Evolutionary conservation across 23 red algal species (phyloP).

Genomic region (Gracilaria domingensis): DNA sequence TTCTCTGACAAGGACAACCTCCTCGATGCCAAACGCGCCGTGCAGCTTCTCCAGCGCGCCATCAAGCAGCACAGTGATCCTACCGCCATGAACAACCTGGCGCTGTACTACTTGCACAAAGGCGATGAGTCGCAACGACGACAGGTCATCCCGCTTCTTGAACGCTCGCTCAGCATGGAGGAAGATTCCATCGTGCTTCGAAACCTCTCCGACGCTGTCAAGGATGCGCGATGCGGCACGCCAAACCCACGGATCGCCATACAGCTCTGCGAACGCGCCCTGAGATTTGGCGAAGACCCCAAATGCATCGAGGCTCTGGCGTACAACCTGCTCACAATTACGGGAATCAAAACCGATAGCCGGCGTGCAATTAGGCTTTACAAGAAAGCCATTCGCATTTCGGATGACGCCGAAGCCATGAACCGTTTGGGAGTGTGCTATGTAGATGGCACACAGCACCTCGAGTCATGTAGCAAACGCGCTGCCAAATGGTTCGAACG

Average conservation of each 20-base stretch:
- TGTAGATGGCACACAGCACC: background rate
- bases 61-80: slow-evolving; percentile 9
- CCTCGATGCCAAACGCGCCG: background rate
- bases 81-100: slow-evolving; percentile 6
- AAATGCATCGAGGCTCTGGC: slow-evolving; percentile 8
- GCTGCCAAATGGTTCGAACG: slow-evolving; percentile 6
- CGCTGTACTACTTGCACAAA: background rate
- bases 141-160: background rate
- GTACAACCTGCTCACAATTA: background rate
- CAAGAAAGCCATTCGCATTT: background rate
- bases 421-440: slow-evolving; percentile 4
- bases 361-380: background rate
- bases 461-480: background rate
- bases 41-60: slow-evolving; percentile 21
- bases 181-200: background rate
- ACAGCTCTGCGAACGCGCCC: background rate
- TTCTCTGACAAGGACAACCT: slow-evolving; percentile 1
- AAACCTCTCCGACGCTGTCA: slow-evolving; percentile 19
- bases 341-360: background rate
- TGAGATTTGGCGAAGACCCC: slow-evolving; percentile 11
- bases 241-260: background rate
- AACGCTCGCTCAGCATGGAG: background rate
- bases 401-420: slow-evolving; percentile 6
- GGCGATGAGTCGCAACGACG: background rate
- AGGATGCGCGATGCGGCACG: background rate